Percentiles rank a stretch among this genome's conserved stretches.
These are phyloP conservation scores for Gnaphalium uliginosum DNA, from an alignment of 129 eudicot genomes.

Conservation along the genomic window DNA sequence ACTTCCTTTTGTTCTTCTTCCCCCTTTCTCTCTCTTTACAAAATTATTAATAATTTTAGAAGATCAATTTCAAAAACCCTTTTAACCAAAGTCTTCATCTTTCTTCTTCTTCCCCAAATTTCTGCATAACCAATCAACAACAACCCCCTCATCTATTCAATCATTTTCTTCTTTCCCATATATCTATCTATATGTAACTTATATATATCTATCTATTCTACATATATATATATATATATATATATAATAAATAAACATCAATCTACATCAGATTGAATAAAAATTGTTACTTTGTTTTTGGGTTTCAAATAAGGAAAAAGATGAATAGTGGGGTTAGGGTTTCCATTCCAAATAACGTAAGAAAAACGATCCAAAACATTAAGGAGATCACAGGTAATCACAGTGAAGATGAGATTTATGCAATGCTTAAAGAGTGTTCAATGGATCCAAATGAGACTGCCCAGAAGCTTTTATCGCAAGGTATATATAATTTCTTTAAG, in stretches of 20 bases:
- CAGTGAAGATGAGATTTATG: constrained; percentile 85
- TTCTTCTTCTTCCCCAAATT: constrained; percentile 6
- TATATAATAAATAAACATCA: background rate
- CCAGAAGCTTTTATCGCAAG: constrained; percentile 78
- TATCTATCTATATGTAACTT: constrained; percentile 19
- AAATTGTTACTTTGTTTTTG: constrained; percentile 15
- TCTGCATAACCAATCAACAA: background rate
- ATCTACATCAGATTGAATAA: constrained; percentile 15
- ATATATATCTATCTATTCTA: constrained; percentile 2
- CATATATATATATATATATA: background rate
- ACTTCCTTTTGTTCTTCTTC: constrained; percentile 20
- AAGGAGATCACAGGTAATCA: constrained; percentile 88
- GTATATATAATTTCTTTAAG: constrained; percentile 30
- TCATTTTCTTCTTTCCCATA: constrained; percentile 9
- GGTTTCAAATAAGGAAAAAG: constrained; percentile 23
- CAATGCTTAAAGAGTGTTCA: constrained; percentile 76
- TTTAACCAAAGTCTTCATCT: constrained; percentile 41
- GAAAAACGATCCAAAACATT: constrained; percentile 74
- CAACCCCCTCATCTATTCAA: constrained; percentile 15
- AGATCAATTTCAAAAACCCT: constrained; percentile 50
- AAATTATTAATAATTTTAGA: background rate
- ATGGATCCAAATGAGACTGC: constrained; percentile 97
- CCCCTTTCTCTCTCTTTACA: constrained; percentile 20
- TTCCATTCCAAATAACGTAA: constrained; percentile 63
- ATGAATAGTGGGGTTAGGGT: constrained; percentile 65